phyloP scores from a whole-genome alignment of 208 protist genomes.

The Tritrichomonas foetus region DNA sequence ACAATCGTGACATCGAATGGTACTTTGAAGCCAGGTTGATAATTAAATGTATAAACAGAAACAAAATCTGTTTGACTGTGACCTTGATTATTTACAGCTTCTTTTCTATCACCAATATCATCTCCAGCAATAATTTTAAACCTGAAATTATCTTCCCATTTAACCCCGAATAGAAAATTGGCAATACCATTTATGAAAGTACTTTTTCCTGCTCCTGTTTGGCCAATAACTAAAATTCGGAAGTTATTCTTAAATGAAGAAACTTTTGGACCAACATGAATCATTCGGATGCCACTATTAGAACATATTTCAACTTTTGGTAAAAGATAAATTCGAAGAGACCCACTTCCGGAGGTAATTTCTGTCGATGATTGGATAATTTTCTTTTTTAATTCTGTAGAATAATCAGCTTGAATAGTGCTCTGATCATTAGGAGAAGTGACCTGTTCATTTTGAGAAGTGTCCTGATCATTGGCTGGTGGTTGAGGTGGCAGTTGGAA shows the following conservation, averaged over 20 bases:
- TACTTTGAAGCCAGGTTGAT: neutral
- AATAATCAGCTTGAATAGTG: too few species aligned
- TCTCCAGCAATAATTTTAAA: neutral
- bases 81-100: neutral
- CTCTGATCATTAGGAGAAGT: too few species aligned
- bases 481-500: too few species aligned
- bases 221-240: neutral
- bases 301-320: too few species aligned
- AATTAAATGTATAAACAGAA: neutral
- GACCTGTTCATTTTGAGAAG: too few species aligned
- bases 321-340: too few species aligned
- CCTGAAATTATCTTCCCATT: neutral
- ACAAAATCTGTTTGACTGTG: slow-evolving; percentile 6
- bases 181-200: neutral
- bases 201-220: neutral
- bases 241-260: neutral
- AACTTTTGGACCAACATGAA: neutral
- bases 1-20: neutral
- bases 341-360: too few species aligned
- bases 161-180: neutral
- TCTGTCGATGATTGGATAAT: too few species aligned
- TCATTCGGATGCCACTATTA: too few species aligned
- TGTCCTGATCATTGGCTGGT: too few species aligned
- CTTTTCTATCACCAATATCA: too few species aligned
- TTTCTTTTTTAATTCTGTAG: too few species aligned